Evolutionary conservation across 1,139 yeast genomes (phyloP), one percentile per base, ranked within the genome.

Genomic region (Magnusiomyces sp.): DNA sequence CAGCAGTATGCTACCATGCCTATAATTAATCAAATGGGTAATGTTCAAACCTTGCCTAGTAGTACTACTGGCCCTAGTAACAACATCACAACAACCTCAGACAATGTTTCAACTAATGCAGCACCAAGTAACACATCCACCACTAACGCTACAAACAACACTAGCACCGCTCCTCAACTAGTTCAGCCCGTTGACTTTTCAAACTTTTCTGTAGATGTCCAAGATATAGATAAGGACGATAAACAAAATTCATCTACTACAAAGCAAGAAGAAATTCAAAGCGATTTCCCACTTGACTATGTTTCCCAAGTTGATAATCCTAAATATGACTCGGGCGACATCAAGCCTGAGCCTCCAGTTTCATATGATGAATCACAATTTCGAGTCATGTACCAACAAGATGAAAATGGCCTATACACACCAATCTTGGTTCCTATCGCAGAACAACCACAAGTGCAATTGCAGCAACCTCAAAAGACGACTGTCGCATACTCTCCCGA

Each of bases 261-360:
- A 7, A 47, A 54, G 43, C 54, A 55, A 34, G 54, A 53, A 5
- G 60, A 55, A 10, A 50, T 55, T 7, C 59, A 59, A 6, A 57
- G 61, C 39, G 66, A 62, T 50, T 62, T 62, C 49, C 66, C 65
- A 13, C 54, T 62, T 36, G 66, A 62, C 49, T 62, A 62, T 51
- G 53, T 61, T 16, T 56, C 52, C 4, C 55, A 50, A 5, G 50
- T 50, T 14, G 51, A 50, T 5, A 33, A 40, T n/a, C 34, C 29
- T 23, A 7, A 40, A 16, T 20, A 32, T 29, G 20, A 7, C 11
- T 10, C 34, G 6, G n/a, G 5, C n/a, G 43, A 13, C 2, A 5
- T 16, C 43, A 29, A n/a, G 29, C 29, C 29, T 23, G 45, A 23
- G 14, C 23, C 48, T 2, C 27, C 36, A 14, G 46, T 50, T 16